Evolutionary conservation across 768 basidiomycete species (phyloP), one percentile per base, ranked within the genome.

Genomic region (Epithele typhae): DNA sequence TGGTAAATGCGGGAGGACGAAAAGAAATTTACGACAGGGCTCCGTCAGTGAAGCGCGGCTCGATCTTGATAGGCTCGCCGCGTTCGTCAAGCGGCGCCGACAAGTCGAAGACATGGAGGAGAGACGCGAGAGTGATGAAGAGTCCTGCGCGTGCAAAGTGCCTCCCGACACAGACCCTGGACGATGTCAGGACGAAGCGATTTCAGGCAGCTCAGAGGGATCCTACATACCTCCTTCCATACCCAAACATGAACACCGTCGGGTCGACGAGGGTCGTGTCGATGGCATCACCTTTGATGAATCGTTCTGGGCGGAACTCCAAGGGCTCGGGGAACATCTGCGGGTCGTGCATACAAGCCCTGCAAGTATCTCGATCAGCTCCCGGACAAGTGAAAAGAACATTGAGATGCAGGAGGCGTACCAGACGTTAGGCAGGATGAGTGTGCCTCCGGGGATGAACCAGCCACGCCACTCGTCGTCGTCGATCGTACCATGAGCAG

Each of bases 381-480:
- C 6, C 18, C 23, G 15, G 2, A 21, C 17, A 38, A 1, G 18
- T 18, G 2, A 9, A 9, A 5, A 14, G 18, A 38, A 22, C n/a
- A n/a, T n/a, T n/a, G n/a, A n/a, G n/a, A n/a, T n/a, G n/a, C n/a
- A n/a, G n/a, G n/a, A n/a, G n/a, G n/a, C n/a, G n/a, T 14, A 52
- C 54, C 54, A 55, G 17, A 43, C 32, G 44, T 55, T 55, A 4
- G 45, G 39, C 14, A 60, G 30, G 2, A 58, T 37, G 3, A 45
- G 38, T 2, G 53, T 39, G 6, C 66, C 65, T 37, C 61, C 59
- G 0, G 67, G 68, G 25, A 73, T 70, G 45, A 64, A 70, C 34
- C 66, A 53, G 3, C 68, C 70, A 4, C 58, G 53, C 45, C 70
- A 70, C 3, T 66, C 68, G 55, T 69, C 68, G 48, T 72, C 70